Conservation (phyloP, 768 basidiomycete species). For the Lactifluus rugatus region DNA sequence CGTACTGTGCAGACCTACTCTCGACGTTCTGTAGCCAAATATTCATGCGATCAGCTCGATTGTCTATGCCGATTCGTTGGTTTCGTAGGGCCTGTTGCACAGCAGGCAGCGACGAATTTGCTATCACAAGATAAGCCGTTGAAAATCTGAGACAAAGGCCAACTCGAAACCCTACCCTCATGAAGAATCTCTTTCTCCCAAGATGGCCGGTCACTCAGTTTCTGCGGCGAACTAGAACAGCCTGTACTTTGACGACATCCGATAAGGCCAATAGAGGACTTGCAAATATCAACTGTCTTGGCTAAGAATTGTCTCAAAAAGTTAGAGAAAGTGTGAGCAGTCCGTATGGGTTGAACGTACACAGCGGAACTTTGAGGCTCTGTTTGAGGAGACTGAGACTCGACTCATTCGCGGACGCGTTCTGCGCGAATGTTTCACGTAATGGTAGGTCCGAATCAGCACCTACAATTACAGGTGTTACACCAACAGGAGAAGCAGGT, state of each 20-base stretch:
- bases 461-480: background rate
- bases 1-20: constrained; percentile 39
- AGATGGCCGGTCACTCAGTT: constrained; percentile 29
- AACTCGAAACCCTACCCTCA: constrained; percentile 30
- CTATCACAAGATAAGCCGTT: constrained; percentile 21
- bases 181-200: constrained; percentile 40
- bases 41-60: constrained; percentile 56
- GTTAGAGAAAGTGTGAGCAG: background rate
- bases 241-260: constrained; percentile 7
- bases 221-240: constrained; percentile 16
- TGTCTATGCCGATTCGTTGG: constrained; percentile 45
- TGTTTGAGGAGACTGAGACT: constrained; percentile 50
- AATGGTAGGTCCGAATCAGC: constrained; percentile 10
- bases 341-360: constrained; percentile 30
- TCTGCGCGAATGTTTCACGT: constrained; percentile 11
- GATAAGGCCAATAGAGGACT: constrained; percentile 36
- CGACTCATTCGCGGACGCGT: constrained; percentile 27
- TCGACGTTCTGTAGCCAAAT: constrained; percentile 79
- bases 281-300: constrained; percentile 59
- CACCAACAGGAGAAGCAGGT: constrained; percentile 22
- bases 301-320: constrained; percentile 30
- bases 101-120: constrained; percentile 43
- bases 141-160: background rate
- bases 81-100: constrained; percentile 44
- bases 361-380: constrained; percentile 64